Evolutionary conservation across 345 rosid species (phyloP), one percentile per base, ranked within the genome.

Genomic region (Mercurialis annua): DNA sequence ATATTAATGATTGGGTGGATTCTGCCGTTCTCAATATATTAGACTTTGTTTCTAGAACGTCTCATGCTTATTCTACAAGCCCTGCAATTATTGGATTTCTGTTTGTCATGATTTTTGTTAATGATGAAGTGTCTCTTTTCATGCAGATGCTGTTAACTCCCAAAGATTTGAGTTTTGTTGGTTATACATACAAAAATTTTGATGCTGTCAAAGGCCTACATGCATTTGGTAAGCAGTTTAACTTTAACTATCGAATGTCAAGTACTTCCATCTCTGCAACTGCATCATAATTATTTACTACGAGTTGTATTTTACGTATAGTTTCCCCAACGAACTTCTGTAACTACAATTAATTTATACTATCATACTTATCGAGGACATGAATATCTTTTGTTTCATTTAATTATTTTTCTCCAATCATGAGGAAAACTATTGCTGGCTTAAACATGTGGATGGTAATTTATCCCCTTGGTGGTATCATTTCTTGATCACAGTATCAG

Each of bases 161-260:
- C 52, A 88, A 92, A 80, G 96, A 92, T 87, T 75, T 92, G 73
- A 92, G 85, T 83, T 92, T 92, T 69, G 98, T 92, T 78, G 97
- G 98, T 74, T 92, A 92, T 64, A 92, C 98, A 23, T 92, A 85
- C 91, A 92, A 90, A 86, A 92, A 92, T 80, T 92, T 92, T 63
- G 98, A 90, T 62, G 98, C 96, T 47, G 92, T 92, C 64, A 90
- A 92, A 82, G 98, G 87, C 60, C 82, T 70, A 40, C 88, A 75
- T 42, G 59, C 90, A 61, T 78, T 76, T 46, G 92, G 98, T 92
- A 88, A 66, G 84, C 67, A 31, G 49, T 57, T 65, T 24, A 46
- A 6, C 1, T 38, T 49, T 44, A 4, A 36, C 26, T 30, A 29
- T 44, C 26, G 29, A 3, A 48, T 23, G 15, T 33, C 47, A 11